phyloP scores from a whole-genome alignment of 2,329 filamentous ascomycete species.

The Calonectria pteridis region DNA sequence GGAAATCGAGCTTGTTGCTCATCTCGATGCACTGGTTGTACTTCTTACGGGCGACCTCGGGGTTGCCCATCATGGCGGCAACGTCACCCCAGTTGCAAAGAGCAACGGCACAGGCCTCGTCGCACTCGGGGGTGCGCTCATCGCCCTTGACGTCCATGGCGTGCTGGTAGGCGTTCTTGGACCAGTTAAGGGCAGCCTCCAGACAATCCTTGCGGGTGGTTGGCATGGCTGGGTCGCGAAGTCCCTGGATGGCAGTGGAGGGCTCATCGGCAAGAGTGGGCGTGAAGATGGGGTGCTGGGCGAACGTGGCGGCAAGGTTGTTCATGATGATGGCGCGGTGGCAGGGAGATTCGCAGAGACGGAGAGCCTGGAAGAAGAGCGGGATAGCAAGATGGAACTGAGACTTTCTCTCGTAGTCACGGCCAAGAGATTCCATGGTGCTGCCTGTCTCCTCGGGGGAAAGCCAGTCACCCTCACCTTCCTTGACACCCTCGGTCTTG shows the following conservation, averaged over 20 bases:
- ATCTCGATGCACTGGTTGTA: conserved; percentile 78
- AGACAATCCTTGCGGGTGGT: conserved; percentile 72
- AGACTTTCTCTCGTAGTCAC: conserved; percentile 79
- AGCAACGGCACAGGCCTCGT: conserved; percentile 84
- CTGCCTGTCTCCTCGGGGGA: conserved; percentile 79
- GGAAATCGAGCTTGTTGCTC: conserved; percentile 66
- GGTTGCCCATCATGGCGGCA: conserved; percentile 78
- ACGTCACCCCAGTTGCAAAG: conserved; percentile 91
- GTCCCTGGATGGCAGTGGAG: conserved; percentile 45
- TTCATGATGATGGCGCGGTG: conserved; percentile 90
- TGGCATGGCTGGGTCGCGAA: conserved; percentile 48
- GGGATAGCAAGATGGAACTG: conserved; percentile 87
- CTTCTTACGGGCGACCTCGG: conserved; percentile 72
- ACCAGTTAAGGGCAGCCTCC: conserved; percentile 81
- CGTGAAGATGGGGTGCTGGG: conserved; percentile 69
- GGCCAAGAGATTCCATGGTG: conserved; percentile 79
- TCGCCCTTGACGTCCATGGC: conserved; percentile 75
- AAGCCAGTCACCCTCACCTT: conserved; percentile 80
- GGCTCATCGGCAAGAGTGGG: conserved; percentile 41
- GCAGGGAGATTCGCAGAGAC: conserved; percentile 75
- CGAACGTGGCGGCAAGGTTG: conserved; percentile 81
- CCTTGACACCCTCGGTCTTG: conserved; percentile 74
- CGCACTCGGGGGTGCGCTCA: conserved; percentile 81
- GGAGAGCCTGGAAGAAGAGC: conserved; percentile 86
- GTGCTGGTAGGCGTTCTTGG: conserved; percentile 78